Evolutionary conservation across 192 early-diverging fungal species (phyloP), one percentile per base, ranked within the genome.

Genomic region (Jimgerdemannia lactiflua): DNA sequence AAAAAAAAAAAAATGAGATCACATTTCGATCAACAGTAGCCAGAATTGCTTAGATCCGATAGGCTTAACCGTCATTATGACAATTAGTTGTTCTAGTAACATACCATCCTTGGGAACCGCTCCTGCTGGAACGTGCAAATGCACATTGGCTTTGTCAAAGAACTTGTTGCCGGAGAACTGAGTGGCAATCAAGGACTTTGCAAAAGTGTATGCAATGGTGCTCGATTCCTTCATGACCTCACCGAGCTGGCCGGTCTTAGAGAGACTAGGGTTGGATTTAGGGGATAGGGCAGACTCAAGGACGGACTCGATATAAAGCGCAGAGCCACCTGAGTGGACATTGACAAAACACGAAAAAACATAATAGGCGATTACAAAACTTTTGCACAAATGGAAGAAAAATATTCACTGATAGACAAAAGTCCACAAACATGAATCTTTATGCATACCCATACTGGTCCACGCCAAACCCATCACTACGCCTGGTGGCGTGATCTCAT

Each of bases 211-310:
- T 0, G 98, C 96, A 71, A 99, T 96, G 11, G 90, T 93, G 7
- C 93, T 91, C 39, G 93, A 95, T 80, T 99, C 98, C 87, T 99
- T 99, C 97, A 99, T 99, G 43, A 99, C 98, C 80, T 97, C 96
- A 65, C 98, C 98, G 79, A 99, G 87, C 83, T 99, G 97, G 19
- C 97, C 98, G 4, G 98, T 99, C 66, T 91, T 92, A 70, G 91
- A 87, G 69, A 99, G 88, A 8, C 86, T 72, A 42, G 84, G 83
- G 29, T 77, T 83, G 11, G 85, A 88, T 67, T 84, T 87, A 19
- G 86, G 84, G 18, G 81, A 74, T n/a, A 96, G 74, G 9, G 86
- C 82, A 4, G 93, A 91, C 68, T 98, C 95, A 1, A 97, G 87
- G 17, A 96, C 95, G 4, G 95, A 98, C 79, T 99, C 98, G 70